Conservation (phyloP, 1,284 basidiomycete species). For the Ganoderma lucidum region DNA sequence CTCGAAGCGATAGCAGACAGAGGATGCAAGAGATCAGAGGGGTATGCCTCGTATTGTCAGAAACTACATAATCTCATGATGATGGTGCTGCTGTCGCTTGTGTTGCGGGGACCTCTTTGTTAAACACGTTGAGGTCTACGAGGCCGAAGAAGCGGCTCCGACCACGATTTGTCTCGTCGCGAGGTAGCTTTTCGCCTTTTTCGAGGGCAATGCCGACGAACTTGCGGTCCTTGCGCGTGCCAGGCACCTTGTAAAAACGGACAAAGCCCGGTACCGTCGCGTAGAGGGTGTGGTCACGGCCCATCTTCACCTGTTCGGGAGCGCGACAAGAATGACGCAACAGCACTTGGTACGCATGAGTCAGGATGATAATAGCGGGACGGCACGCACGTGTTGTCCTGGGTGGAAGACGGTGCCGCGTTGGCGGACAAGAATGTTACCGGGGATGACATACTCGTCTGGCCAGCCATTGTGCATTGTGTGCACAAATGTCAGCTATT, state of each 20-base stretch:
- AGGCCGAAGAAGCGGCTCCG: constrained; percentile 82
- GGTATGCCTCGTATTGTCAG: background rate
- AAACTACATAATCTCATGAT: background rate
- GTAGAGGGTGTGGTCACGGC: constrained; percentile 92
- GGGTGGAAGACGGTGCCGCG: constrained; percentile 91
- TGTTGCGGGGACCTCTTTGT: constrained; percentile 20
- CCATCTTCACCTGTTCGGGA: constrained; percentile 78
- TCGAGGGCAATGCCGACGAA: constrained; percentile 86
- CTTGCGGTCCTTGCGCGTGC: constrained; percentile 73
- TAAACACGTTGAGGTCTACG: constrained; percentile 58
- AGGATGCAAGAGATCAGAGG: background rate
- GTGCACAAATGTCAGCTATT: background rate
- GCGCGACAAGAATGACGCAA: constrained; percentile 22
- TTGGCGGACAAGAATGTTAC: constrained; percentile 94
- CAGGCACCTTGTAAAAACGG: constrained; percentile 86
- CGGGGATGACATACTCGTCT: constrained; percentile 91
- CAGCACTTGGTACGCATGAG: background rate
- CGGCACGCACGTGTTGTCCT: constrained; percentile 80
- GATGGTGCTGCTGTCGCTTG: constrained; percentile 18
- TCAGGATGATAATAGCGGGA: constrained; percentile 3
- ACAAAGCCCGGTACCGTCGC: constrained; percentile 90
- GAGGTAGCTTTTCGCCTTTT: constrained; percentile 83
- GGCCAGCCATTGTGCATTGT: constrained; percentile 10
- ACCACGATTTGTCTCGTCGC: constrained; percentile 76
- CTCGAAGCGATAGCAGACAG: background rate